Evolutionary conservation across 345 rosid genomes (phyloP).

Genomic region (Leavenworthia alabamica): DNA sequence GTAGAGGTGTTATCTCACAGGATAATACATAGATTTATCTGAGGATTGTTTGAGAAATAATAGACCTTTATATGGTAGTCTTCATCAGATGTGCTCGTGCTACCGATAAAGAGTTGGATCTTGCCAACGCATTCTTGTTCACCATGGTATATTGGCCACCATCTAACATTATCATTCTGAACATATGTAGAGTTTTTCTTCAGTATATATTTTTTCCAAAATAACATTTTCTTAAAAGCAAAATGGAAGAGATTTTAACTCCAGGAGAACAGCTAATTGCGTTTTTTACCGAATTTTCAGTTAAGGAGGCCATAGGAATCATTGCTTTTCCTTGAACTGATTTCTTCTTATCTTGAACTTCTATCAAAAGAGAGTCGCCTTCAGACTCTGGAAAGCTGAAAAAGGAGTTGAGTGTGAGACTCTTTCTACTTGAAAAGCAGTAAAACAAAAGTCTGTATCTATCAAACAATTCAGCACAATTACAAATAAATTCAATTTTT

Average conservation of each 20-base stretch:
- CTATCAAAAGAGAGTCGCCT: slow-evolving; percentile 71
- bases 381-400: slow-evolving; percentile 85
- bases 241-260: slow-evolving; percentile 2
- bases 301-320: slow-evolving; percentile 63
- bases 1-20: not conserved
- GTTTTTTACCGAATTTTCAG: slow-evolving; percentile 63
- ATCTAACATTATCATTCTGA: slow-evolving; percentile 71
- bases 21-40: not conserved
- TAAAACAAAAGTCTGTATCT: not conserved
- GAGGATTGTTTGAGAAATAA: not conserved
- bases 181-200: slow-evolving; percentile 16
- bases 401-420: slow-evolving; percentile 18
- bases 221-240: not conserved
- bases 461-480: not conserved
- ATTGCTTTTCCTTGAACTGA: slow-evolving; percentile 63
- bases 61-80: slow-evolving; percentile 68
- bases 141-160: slow-evolving; percentile 89
- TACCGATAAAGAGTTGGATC: slow-evolving; percentile 75
- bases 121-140: slow-evolving; percentile 96
- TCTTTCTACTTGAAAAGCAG: not conserved
- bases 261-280: not conserved
- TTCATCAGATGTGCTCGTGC: slow-evolving; percentile 59
- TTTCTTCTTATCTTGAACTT: slow-evolving; percentile 68
- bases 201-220: not conserved
- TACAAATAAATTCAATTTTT: not conserved